Base-by-base conservation (phyloP, 441 rosid species). In the Codiaeum variegatum region DNA sequence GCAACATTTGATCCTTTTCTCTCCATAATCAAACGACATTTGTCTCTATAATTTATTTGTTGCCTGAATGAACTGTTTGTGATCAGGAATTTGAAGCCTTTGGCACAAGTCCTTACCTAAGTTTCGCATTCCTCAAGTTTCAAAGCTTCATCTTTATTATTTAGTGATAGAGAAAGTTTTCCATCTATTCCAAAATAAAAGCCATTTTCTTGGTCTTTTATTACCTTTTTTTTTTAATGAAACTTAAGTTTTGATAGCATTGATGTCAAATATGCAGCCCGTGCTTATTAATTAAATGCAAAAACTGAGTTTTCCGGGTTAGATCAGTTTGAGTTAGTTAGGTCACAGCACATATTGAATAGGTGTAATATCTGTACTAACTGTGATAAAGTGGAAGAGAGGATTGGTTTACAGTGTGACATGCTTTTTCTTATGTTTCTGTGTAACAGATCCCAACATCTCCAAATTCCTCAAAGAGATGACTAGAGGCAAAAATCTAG, bases 401-500 rank as follows among this genome's bases (percentile, higher is more conserved):
- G 42, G 42, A 38, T 38, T 40, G 44, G 13, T 40, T 40, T 40
- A 10, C 2, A 40, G 12, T 9, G 44, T 9, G 44, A 11, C 13
- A 40, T 11, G 11, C 44, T 40, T 40, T 38, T 38, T 38, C 10
- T 36, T 36, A 36, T 36, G 10, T 38, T 38, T 38, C 42, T 26
- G 19, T 26, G 61, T n/a, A 72, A 69, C 67, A 83, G 88, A 82
- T 72, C 55, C 58, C 62, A 81, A 10, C 74, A 62, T 77, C 29
- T 67, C 67, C 49, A 74, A 74, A 51, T 24, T 70, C 79, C 67
- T 75, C 85, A 4, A 79, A 84, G 97, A 79, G 87, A 89, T 13
- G 97, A 88, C 78, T 94, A 97, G 98, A 89, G 96, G 72, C 75
- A 89, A 69, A 90, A 90, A 16, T 90, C 98, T 75, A 90, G 66